Evolutionary conservation across 305 asterid species (phyloP), one percentile per base, ranked within the genome.

Genomic region (Fraxinus velutina): DNA sequence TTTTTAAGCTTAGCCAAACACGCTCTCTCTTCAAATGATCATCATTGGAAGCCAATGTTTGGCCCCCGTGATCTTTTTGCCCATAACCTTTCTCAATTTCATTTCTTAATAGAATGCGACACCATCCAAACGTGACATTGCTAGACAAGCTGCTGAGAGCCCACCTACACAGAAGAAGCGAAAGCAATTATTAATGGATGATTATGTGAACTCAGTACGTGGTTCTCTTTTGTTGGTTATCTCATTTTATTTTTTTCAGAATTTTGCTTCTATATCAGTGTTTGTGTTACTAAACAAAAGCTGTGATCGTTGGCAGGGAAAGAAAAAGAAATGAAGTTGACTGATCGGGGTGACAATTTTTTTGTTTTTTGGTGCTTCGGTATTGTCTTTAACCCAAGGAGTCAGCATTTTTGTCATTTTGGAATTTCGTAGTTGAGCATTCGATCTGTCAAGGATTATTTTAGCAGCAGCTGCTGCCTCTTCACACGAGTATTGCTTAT

Each of bases 71-170:
- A 24, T 60, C 4, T 39, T 47, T 9, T 6, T 50, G 57, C 37
- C 75, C 32, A n/a, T 32, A 33, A 68, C 55, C 6, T 62, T 79
- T 29, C 37, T 7, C 80, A 9, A 64, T 39, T 10, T 32, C 12
- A 27, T 2, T 36, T 64, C 71, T 36, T 44, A 80, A 78, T 90
- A 94, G 92, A 90, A 83, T 81, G 60, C 78, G 27, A 92, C 98
- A 60, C 97, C 97, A 34, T 89, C 98, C 19, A 96, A 94, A 87
- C 97, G 97, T 0, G 78, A 93, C 22, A 83, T 88, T 82, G 86
- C 91, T 71, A 91, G 98, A 81, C 97, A 91, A 79, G 90, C 93
- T 24, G 90, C 90, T 1, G 98, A 93, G 85, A 92, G 97, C 87
- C 97, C 99, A 68, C 93, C 97, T 19, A 83, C 79, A 8, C 73